Evolutionary conservation across 495 filamentous ascomycete genomes (phyloP).

Genomic region (Penicillium goetzii): DNA sequence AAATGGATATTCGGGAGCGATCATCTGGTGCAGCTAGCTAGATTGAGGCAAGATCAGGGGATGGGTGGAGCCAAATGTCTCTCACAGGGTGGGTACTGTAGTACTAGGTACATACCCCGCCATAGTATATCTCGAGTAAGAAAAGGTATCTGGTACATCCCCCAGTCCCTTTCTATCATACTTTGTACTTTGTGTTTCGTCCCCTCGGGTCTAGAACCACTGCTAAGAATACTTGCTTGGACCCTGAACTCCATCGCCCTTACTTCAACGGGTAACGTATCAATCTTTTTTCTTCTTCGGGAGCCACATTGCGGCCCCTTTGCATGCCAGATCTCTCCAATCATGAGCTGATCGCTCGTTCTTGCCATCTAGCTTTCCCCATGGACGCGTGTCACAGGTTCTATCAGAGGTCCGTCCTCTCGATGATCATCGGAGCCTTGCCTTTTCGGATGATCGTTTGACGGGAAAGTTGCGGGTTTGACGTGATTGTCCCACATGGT

Average conservation of each 20-base stretch:
- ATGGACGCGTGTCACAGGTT: conserved; percentile 20
- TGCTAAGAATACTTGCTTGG: conserved; percentile 10
- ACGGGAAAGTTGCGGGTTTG: conserved; percentile 5
- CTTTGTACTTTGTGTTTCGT: not conserved
- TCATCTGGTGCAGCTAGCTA: not conserved
- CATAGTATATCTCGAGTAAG: not conserved
- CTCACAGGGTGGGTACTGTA: not conserved
- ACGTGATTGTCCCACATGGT: conserved; percentile 24
- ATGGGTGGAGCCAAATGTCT: not conserved
- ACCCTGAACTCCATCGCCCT: conserved; percentile 18
- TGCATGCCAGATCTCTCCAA: conserved; percentile 23
- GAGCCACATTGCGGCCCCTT: conserved; percentile 22
- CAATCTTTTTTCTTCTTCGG: conserved; percentile 5
- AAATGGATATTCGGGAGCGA: not conserved
- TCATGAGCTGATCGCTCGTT: conserved; percentile 7
- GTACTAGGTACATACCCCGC: not conserved
- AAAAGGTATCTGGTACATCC: not conserved
- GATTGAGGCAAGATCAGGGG: not conserved
- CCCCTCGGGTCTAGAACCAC: conserved; percentile 5
- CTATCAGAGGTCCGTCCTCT: conserved; percentile 10
- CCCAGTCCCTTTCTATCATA: not conserved
- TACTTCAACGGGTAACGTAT: conserved; percentile 9
- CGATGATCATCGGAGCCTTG: conserved; percentile 25
- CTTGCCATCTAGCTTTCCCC: conserved; percentile 5
- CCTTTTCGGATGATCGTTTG: conserved; percentile 4